Conservation (phyloP, 306 rosid species). For the Potentilla sterilis region DNA sequence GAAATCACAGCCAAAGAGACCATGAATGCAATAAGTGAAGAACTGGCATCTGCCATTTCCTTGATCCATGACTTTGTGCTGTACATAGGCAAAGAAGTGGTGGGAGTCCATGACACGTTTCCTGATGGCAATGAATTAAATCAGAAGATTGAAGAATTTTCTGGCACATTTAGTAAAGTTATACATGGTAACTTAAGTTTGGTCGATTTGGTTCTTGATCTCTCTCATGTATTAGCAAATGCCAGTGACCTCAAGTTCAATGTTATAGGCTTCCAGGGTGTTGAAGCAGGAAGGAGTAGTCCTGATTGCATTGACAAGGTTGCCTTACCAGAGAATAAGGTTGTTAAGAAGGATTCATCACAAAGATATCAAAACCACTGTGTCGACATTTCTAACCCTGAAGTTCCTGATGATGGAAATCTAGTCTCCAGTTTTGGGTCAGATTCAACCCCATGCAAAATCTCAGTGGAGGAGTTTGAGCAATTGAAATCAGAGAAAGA, state of each 20-base stretch:
- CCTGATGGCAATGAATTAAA: slow-evolving; percentile 55
- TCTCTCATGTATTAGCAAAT: slow-evolving; percentile 70
- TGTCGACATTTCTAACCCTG: slow-evolving; percentile 55
- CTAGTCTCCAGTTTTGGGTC: slow-evolving; percentile 47
- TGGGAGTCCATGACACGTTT: slow-evolving; percentile 57
- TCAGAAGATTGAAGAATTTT: slow-evolving; percentile 68
- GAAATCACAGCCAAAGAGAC: slow-evolving; percentile 39
- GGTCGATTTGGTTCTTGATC: slow-evolving; percentile 67
- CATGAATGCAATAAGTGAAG: slow-evolving; percentile 41
- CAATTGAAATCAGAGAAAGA: slow-evolving; percentile 72
- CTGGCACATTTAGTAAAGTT: slow-evolving; percentile 53
- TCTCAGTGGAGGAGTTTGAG: slow-evolving; percentile 59
- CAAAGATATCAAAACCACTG: slow-evolving; percentile 63
- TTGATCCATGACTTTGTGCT: slow-evolving; percentile 74
- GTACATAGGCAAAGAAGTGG: slow-evolving; percentile 72
- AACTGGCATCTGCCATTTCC: slow-evolving; percentile 72
- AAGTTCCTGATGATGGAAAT: slow-evolving; percentile 85
- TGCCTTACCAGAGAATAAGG: slow-evolving; percentile 82
- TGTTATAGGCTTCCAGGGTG: slow-evolving; percentile 64
- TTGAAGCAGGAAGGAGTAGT: slow-evolving; percentile 63
- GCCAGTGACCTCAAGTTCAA: slow-evolving; percentile 73
- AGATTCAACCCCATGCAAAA: slow-evolving; percentile 40
- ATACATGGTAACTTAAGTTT: slow-evolving; percentile 50
- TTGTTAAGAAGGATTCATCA: slow-evolving; percentile 50
- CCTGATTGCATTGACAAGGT: slow-evolving; percentile 98